A percentile compares a stretch with the other conserved stretches of the same genome.
These are phyloP conservation scores for Marasmius tenuissimus DNA, from an alignment of 1,284 basidiomycete species.

Conservation along the genomic window DNA sequence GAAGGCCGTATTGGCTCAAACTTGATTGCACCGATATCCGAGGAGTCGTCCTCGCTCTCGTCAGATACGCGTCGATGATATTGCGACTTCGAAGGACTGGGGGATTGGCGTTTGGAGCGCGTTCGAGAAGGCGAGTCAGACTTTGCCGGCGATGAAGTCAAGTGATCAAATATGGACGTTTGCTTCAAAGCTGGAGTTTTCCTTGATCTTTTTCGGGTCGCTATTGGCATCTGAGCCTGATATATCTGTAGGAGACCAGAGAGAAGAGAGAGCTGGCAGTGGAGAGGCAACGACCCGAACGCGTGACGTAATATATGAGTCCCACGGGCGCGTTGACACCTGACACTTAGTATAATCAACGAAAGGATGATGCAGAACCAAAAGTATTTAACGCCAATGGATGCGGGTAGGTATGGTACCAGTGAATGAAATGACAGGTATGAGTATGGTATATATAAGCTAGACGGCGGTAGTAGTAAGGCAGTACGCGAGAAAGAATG, in stretches of 20 bases:
- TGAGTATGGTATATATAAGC: too few relatives aligned
- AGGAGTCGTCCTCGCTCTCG: conserved; percentile 13
- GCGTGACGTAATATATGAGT: too few relatives aligned
- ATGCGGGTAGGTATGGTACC: too few relatives aligned
- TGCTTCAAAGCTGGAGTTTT: not conserved
- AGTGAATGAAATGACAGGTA: too few relatives aligned
- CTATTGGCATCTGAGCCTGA: not conserved
- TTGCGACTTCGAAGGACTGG: not conserved
- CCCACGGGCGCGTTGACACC: too few relatives aligned
- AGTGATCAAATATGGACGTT: not conserved
- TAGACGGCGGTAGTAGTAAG: too few relatives aligned
- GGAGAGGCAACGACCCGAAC: not conserved
- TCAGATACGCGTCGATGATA: not conserved
- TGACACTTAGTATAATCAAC: too few relatives aligned
- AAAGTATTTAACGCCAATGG: too few relatives aligned
- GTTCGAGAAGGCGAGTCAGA: not conserved
- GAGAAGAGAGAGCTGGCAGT: not conserved
- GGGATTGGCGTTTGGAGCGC: not conserved
- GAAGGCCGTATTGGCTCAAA: conserved; percentile 37
- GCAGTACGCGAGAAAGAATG: too few relatives aligned
- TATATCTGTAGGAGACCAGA: not conserved
- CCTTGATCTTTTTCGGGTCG: not conserved
- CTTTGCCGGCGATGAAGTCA: not conserved
- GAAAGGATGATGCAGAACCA: too few relatives aligned
- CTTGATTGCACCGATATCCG: conserved; percentile 49